Percentiles rank a stretch among this genome's conserved stretches.
Evolutionary conservation across 345 rosid species (phyloP).

Genomic region (Brassica juncea): DNA sequence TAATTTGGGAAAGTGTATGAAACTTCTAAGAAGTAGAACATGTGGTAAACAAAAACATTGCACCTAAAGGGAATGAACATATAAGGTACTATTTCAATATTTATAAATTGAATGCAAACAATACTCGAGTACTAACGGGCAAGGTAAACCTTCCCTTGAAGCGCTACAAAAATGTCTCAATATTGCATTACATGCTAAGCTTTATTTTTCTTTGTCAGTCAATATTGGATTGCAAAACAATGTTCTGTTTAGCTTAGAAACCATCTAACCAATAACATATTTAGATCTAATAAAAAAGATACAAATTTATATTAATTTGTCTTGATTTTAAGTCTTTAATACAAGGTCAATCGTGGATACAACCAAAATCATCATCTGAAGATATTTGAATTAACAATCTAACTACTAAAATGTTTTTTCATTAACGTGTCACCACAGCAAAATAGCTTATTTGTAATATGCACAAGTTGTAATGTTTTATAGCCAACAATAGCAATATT

Average conservation of each 20-base stretch:
- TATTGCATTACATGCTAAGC: not conserved
- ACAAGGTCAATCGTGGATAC: constrained; percentile 1
- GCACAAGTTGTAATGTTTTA: constrained; percentile 6
- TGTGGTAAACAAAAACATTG: constrained; percentile 14
- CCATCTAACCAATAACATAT: not conserved
- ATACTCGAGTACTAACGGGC: constrained; percentile 25
- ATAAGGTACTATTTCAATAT: not conserved
- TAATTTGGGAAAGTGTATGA: not conserved
- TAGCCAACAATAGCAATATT: not conserved
- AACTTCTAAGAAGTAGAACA: constrained; percentile 7
- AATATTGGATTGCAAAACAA: not conserved
- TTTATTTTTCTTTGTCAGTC: constrained; percentile 2
- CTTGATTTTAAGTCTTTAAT: not conserved
- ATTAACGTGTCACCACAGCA: not conserved
- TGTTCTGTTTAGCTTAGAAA: not conserved
- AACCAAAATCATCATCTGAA: not conserved
- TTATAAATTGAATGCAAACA: not conserved
- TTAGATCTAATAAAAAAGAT: not conserved
- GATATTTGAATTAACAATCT: not conserved
- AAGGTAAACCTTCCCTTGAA: constrained; percentile 36
- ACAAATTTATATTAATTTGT: not conserved
- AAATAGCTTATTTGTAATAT: not conserved
- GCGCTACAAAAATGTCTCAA: not conserved
- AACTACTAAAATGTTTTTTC: not conserved
- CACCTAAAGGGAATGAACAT: constrained; percentile 10